A percentile compares a stretch with the other conserved stretches of the same genome.
phyloP scores from a whole-genome alignment of 148 eudicot species.

The Heliamphora exappendiculata region DNA sequence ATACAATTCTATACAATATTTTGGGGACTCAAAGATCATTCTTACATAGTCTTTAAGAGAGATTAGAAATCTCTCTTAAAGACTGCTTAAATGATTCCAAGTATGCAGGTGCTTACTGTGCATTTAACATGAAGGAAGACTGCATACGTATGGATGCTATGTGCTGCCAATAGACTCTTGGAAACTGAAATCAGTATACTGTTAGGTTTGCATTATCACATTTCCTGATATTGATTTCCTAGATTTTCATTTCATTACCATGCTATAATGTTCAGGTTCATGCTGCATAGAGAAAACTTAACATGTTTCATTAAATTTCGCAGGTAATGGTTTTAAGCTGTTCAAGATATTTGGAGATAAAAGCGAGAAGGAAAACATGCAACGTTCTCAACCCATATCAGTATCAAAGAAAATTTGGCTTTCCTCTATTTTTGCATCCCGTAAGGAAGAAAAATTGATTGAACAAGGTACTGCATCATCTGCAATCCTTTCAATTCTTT shows the following conservation, averaged over 20 bases:
- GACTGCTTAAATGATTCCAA: not conserved
- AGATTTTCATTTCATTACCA: not conserved
- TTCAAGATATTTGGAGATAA: conserved; percentile 31
- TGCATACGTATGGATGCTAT: not conserved
- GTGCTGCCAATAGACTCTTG: not conserved
- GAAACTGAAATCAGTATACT: not conserved
- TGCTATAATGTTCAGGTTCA: not conserved
- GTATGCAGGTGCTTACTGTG: not conserved
- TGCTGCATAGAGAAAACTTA: not conserved
- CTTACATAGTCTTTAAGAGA: not conserved
- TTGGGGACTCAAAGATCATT: too few relatives aligned
- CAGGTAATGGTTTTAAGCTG: conserved; percentile 38
- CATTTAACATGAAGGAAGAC: conserved; percentile 3
- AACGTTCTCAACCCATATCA: conserved; percentile 17
- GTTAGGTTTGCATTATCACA: not conserved
- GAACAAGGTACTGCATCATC: conserved; percentile 21
- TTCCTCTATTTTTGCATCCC: conserved; percentile 22
- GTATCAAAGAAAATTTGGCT: conserved; percentile 32
- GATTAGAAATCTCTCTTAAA: not conserved
- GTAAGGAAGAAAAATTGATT: conserved; percentile 7
- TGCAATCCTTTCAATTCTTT: not conserved
- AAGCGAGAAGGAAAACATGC: conserved; percentile 15
- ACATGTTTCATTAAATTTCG: conserved; percentile 1
- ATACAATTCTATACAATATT: too few relatives aligned
- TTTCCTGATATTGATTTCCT: not conserved